Evolutionary conservation across 2,329 filamentous ascomycete genomes (phyloP).

Genomic region (Ploettnerulaceae sp.): DNA sequence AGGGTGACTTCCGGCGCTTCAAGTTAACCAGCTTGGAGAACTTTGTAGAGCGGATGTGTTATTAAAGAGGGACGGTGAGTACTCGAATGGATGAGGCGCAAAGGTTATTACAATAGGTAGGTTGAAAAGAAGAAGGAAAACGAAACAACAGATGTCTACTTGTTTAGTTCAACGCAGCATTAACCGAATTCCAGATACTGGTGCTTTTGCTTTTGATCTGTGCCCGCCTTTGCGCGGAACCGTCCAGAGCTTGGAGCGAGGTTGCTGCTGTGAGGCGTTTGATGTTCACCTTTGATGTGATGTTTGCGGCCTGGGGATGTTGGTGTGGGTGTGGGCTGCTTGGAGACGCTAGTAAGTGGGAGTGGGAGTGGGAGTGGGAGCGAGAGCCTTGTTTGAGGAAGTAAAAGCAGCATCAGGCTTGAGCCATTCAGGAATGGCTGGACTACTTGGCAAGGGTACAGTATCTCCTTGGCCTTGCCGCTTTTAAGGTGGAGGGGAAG

Average conservation of each 20-base stretch:
- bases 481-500: too few relatives aligned
- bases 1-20: not conserved
- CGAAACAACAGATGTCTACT: not conserved
- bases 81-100: not conserved
- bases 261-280: not conserved
- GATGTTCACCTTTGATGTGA: not conserved
- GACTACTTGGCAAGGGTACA: too few relatives aligned
- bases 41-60: too few relatives aligned
- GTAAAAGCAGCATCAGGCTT: not conserved
- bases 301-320: not conserved
- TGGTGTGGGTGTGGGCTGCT: not conserved
- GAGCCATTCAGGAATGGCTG: too few relatives aligned
- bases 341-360: not conserved
- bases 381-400: not conserved
- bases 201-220: not conserved
- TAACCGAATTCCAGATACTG: not conserved
- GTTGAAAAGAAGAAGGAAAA: not conserved
- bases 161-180: not conserved
- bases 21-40: too few relatives aligned
- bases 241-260: not conserved
- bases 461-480: constrained; percentile 2
- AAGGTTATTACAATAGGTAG: not conserved
- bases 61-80: not conserved
- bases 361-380: not conserved
- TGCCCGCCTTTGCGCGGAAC: not conserved